These are phyloP conservation scores for Trichoderma koningiopsis DNA, from an alignment of 2,329 filamentous ascomycete species.

Conservation along the genomic window DNA sequence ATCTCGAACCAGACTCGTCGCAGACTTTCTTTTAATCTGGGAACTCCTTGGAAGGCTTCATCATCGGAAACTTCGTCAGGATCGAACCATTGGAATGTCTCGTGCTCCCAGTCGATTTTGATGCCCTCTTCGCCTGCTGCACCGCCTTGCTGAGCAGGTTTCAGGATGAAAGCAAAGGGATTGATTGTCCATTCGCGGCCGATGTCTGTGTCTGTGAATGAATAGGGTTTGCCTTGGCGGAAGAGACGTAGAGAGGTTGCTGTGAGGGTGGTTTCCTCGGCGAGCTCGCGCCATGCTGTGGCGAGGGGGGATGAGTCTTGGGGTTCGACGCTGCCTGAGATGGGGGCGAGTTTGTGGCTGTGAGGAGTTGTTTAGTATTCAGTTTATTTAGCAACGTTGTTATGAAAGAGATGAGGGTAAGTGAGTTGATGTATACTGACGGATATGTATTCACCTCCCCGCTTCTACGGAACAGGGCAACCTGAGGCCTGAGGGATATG, in stretches of 20 bases:
- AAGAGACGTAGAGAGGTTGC: constrained; percentile 50
- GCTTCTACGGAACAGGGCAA: constrained; percentile 66
- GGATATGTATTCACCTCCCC: constrained; percentile 61
- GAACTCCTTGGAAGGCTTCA: constrained; percentile 55
- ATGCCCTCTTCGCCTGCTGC: constrained; percentile 51
- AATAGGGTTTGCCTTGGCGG: constrained; percentile 60
- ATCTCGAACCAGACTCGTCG: constrained; percentile 61
- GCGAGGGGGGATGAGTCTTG: constrained; percentile 54
- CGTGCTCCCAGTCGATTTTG: constrained; percentile 63
- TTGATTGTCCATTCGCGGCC: constrained; percentile 63
- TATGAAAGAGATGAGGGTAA: neutral
- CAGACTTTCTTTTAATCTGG: constrained; percentile 59
- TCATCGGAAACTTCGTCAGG: constrained; percentile 52
- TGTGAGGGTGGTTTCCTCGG: constrained; percentile 62
- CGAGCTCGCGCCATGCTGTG: constrained; percentile 64
- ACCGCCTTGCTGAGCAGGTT: constrained; percentile 27
- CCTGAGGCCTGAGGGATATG: constrained; percentile 44
- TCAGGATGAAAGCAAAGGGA: constrained; percentile 62
- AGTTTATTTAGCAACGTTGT: too few relatives aligned
- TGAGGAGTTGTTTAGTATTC: too few relatives aligned
- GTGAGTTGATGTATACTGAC: constrained; percentile 38
- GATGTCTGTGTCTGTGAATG: constrained; percentile 55
- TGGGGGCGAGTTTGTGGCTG: constrained; percentile 60
- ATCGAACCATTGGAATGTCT: constrained; percentile 59
- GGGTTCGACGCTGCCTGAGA: constrained; percentile 62